Conservation (phyloP, 805 yeast species). For the Lipomyces chichibuensis region DNA sequence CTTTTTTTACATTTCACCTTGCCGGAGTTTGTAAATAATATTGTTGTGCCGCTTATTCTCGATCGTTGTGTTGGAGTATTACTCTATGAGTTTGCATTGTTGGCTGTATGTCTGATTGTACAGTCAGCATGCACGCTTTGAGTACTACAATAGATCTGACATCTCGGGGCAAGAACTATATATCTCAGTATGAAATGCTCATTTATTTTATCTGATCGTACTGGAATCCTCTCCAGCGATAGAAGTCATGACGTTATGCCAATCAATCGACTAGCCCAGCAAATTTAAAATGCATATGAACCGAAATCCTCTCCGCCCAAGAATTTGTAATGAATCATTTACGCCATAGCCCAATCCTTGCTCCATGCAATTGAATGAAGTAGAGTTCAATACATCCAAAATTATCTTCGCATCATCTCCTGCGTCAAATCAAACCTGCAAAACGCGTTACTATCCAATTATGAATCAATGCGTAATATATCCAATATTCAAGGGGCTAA, state of each 20-base stretch:
- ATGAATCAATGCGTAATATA: background rate
- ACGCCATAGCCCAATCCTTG: no score
- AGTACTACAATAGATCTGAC: no score
- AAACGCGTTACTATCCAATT: background rate
- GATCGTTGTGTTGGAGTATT: background rate
- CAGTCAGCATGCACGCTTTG: no score
- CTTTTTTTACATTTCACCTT: background rate
- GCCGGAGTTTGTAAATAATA: background rate
- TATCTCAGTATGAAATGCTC: background rate
- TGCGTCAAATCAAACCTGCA: background rate
- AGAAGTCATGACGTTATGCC: background rate
- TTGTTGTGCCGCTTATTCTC: background rate
- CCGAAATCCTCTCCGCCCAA: no score
- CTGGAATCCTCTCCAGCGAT: background rate
- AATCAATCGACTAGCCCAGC: background rate
- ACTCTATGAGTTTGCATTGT: background rate
- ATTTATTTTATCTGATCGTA: background rate
- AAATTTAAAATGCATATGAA: no score
- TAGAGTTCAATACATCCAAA: background rate
- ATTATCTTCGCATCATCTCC: background rate
- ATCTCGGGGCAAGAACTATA: no score
- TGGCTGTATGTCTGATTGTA: conserved; percentile 2
- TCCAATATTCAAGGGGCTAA: background rate
- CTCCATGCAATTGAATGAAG: background rate
- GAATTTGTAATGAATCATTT: no score